A percentile compares a stretch with the other conserved stretches of the same genome.
These are phyloP conservation scores for Talaromyces ruber DNA, from an alignment of 495 filamentous ascomycete species.

Conservation along the genomic window DNA sequence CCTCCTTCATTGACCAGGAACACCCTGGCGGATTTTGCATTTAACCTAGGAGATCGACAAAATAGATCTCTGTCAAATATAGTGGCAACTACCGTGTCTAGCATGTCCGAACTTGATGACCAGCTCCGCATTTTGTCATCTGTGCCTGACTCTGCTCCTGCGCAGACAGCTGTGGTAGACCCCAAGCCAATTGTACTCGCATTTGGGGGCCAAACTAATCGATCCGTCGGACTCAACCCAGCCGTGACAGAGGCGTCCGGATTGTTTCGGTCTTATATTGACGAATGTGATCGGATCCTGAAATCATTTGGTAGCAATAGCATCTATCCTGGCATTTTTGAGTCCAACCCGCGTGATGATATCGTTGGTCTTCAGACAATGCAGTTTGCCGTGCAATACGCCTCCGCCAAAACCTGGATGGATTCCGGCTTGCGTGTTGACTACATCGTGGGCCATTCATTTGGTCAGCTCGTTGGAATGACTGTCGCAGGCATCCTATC, in stretches of 20 bases:
- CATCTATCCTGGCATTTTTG: slow-evolving; percentile 35
- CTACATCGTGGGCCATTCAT: slow-evolving; percentile 41
- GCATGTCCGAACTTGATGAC: too few relatives aligned
- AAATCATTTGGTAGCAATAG: too few relatives aligned
- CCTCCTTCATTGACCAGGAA: too few relatives aligned
- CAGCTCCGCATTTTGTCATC: not conserved
- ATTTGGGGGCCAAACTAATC: slow-evolving; percentile 26
- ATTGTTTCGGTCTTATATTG: slow-evolving; percentile 15
- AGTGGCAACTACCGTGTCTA: too few relatives aligned
- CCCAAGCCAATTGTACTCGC: slow-evolving; percentile 15
- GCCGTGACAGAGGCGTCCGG: slow-evolving; percentile 11
- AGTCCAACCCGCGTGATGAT: slow-evolving; percentile 22
- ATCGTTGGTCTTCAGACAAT: slow-evolving; percentile 29
- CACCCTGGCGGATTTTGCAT: too few relatives aligned
- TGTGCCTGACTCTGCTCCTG: not conserved
- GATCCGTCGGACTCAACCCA: not conserved
- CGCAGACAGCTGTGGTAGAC: too few relatives aligned
- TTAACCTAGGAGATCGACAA: too few relatives aligned
- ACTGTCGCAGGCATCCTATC: slow-evolving; percentile 27
- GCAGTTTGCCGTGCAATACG: slow-evolving; percentile 41
- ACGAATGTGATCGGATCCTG: too few relatives aligned
- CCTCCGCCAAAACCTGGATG: slow-evolving; percentile 41
- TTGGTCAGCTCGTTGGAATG: slow-evolving; percentile 45
- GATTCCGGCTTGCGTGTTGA: slow-evolving; percentile 32
- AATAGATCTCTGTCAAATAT: too few relatives aligned